Base-by-base conservation (phyloP, 208 protist species). In the Leishmania guyanensis region DNA sequence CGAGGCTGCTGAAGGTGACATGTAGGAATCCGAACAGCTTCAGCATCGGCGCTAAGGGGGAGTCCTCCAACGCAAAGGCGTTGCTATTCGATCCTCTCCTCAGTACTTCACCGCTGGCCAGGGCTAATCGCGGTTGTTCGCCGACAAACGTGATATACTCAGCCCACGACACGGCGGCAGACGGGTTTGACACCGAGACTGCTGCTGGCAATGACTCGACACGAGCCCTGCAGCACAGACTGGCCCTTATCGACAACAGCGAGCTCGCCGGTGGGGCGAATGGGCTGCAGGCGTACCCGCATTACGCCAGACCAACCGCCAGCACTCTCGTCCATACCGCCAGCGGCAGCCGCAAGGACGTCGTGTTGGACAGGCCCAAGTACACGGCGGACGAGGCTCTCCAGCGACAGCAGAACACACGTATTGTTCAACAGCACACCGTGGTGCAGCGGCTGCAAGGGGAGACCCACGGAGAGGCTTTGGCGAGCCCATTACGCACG, bases 231-330 rank as follows among this genome's bases (percentile, higher is more conserved):
- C 88, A 92, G 70, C 72, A 86, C 16, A 66, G 70, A 0, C 74
- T 92, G 22, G 83, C 85, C 22, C 66, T 89, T 16, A 95, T 89
- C 77, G 81, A 85, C 58, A 96, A 93, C 83, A 84, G 78, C 69
- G 91, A 97, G 81, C 68, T 94, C 65, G 88, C 89, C 10, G 75
- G 82, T 39, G 85, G 86, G 51, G 84, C 76, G 16, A 88, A 76
- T 26, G 81, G 70, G 26, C 39, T 81, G 62, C 68, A 76, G 58
- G 66, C 70, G 33, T 81, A 89, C 70, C 91, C 92, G 29, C 86
- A 85, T 36, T 97, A 96, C 85, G 86, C 91, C 4, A 82, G 87
- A 3, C 86, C 85, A 3, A 97, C 94, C 16, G 91, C 90, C 51
- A 80, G 86, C 33, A 87, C 90, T 20, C 85, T 97, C 2, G 69